Conservation (phyloP, 2,329 filamentous ascomycete species). For the Graphilbum ipis-grandicollis region DNA sequence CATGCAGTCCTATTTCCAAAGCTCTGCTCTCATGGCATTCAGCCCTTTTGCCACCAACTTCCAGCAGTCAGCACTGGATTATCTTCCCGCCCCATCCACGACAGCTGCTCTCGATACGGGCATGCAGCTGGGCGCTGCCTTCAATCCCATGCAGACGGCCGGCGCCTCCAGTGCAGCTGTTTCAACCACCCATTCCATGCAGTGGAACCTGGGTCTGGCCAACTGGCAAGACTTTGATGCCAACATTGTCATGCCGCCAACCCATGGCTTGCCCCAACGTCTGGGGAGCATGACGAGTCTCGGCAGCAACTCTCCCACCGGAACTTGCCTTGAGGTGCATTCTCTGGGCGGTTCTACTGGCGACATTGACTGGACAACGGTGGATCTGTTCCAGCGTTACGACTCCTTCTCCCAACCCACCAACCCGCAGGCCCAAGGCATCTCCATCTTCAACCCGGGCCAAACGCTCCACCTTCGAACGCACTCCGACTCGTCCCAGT, state of each 20-base stretch:
- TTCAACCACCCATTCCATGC: constrained; percentile 28
- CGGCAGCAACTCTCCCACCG: constrained; percentile 52
- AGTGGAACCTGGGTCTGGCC: constrained; percentile 47
- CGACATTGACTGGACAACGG: constrained; percentile 46
- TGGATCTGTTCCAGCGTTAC: constrained; percentile 59
- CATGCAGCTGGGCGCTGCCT: constrained; percentile 41
- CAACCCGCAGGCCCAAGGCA: constrained; percentile 29
- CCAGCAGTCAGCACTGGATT: constrained; percentile 40
- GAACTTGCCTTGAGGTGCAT: constrained; percentile 69
- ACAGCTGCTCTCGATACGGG: constrained; percentile 48
- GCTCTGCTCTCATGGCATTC: constrained; percentile 17
- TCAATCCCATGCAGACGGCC: constrained; percentile 37
- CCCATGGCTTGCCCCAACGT: constrained; percentile 21
- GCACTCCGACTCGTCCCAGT: constrained; percentile 69
- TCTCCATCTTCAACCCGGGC: constrained; percentile 77
- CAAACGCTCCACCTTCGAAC: constrained; percentile 81
- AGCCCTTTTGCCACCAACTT: constrained; percentile 32
- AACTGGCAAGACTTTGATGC: constrained; percentile 69
- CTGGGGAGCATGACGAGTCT: constrained; percentile 20
- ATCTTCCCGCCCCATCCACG: constrained; percentile 40
- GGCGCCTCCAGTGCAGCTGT: constrained; percentile 28
- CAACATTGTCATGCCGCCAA: constrained; percentile 27
- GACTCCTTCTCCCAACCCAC: constrained; percentile 45
- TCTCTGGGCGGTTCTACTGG: constrained; percentile 73
- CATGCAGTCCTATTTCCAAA: constrained; percentile 16